Conservation (phyloP, 108 stramenopile species). For the Cyclotella atomus region DNA sequence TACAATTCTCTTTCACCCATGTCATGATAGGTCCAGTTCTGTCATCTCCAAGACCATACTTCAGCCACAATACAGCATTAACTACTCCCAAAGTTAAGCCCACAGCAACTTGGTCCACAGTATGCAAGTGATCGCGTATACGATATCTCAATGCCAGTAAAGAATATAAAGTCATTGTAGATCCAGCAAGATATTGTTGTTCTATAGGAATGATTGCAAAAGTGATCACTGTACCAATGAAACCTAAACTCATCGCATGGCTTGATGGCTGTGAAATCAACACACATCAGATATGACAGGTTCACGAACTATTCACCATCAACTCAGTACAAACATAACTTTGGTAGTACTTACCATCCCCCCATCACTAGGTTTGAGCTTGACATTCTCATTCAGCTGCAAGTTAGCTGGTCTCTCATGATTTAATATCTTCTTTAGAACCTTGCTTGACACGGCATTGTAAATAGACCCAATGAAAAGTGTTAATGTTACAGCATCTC, state of each 20-base stretch:
- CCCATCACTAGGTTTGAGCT: conserved; percentile 74
- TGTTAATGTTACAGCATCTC: conserved; percentile 71
- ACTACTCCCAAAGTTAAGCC: conserved; percentile 61
- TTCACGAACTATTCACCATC: too few relatives aligned
- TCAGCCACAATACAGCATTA: conserved; percentile 71
- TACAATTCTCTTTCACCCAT: conserved; percentile 33
- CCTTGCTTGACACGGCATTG: conserved; percentile 72
- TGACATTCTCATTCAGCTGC: conserved; percentile 24
- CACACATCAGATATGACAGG: too few relatives aligned
- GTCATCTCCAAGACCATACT: conserved; percentile 34
- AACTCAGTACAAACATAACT: too few relatives aligned
- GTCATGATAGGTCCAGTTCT: conserved; percentile 25
- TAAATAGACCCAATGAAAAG: conserved; percentile 79
- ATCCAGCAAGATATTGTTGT: conserved; percentile 9
- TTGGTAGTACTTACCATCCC: conserved; percentile 43
- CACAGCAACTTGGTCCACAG: conserved; percentile 69
- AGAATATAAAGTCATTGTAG: conserved; percentile 51
- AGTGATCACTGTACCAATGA: conserved; percentile 62
- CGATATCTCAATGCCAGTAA: conserved; percentile 72
- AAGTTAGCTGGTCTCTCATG: conserved; percentile 61
- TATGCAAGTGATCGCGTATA: conserved; percentile 66
- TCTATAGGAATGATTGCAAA: conserved; percentile 3
- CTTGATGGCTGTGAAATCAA: conserved; percentile 64
- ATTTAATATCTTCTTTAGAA: conserved; percentile 67
- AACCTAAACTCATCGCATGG: conserved; percentile 90